Conservation (phyloP, 495 filamentous ascomycete genomes). For the Pyronema domesticum region DNA sequence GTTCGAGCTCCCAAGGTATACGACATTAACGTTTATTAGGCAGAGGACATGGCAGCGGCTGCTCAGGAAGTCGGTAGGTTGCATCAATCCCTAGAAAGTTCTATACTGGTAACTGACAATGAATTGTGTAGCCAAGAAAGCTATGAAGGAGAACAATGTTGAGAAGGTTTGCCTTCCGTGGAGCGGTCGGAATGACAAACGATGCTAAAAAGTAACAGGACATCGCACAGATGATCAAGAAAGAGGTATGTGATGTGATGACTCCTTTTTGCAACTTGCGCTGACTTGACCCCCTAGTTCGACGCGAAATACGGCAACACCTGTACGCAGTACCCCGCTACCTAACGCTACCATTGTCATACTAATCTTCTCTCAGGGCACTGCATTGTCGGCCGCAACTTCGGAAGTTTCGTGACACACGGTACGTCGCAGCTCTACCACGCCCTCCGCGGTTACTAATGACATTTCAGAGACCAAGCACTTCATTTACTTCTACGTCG, state of each 20-base stretch:
- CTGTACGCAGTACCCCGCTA: slow-evolving; percentile 2
- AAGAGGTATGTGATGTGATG: slow-evolving; percentile 46
- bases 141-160: slow-evolving; percentile 79
- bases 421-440: slow-evolving; percentile 36
- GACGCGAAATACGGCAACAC: slow-evolving; percentile 19
- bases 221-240: slow-evolving; percentile 94
- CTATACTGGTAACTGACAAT: too few relatives aligned
- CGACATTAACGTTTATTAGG: slow-evolving; percentile 32
- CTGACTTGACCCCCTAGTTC: slow-evolving; percentile 8
- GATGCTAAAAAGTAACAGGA: slow-evolving; percentile 38
- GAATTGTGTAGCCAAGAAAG: slow-evolving; percentile 56
- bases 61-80: slow-evolving; percentile 80
- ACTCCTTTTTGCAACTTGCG: not conserved
- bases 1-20: not conserved
- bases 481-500: slow-evolving; percentile 99
- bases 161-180: slow-evolving; percentile 49
- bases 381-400: slow-evolving; percentile 96
- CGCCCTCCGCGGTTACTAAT: not conserved
- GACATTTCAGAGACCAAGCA: slow-evolving; percentile 71
- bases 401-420: slow-evolving; percentile 97
- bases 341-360: slow-evolving; percentile 33
- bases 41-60: slow-evolving; percentile 91
- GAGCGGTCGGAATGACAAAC: not conserved
- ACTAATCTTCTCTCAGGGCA: slow-evolving; percentile 38
- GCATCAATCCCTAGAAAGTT: too few relatives aligned